Evolutionary conservation across 768 basidiomycete species (phyloP), one percentile per base, ranked within the genome.

Genomic region (Cyclocybe cylindracea): DNA sequence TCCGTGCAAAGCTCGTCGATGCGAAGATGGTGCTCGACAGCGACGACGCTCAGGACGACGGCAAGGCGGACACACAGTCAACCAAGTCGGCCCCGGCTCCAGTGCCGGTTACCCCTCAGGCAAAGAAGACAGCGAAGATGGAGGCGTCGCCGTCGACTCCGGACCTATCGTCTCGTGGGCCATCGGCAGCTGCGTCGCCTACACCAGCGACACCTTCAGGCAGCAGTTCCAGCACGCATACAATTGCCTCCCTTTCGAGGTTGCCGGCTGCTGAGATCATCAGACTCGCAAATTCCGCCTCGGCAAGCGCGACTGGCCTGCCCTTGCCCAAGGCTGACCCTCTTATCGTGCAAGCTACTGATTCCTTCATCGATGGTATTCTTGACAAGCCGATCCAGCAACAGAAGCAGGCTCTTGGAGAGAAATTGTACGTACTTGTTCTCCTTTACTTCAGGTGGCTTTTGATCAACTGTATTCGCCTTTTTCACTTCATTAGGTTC

Each of bases 21-120:
- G 94, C 94, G 11, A 89, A 87, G 71, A 73, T 80, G 61, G 87
- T 96, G 16, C 67, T 96, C 52, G 89, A 92, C 38, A 86, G 82
- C 54, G 83, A 84, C 6, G 87, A 86, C 24, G 83, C 69, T 10
- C 82, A 82, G 11, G 78, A 76, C 31, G 63, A 65, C 55, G 62
- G 59, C 18, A 56, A 57, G 19, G 49, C 56, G n/a, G 57, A 61
- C 54, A 39, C 57, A 7, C 60, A 59, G 47, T 62, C 61, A 18
- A 65, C 63, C 19, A 61, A 63, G 50, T 57, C 64, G 19, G 60
- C 66, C 29, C 63, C 69, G 11, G 68, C 65, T 24, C 64, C 69
- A 16, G 67, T 66, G 13, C 73, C 84, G 3, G 73, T 77, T 5
- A 90, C 89, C 4, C 89, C 89, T 1, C 82, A 86, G 59, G 73